phyloP scores from a whole-genome alignment of 495 filamentous ascomycete genomes.

The Sabuloglossum arenarium region DNA sequence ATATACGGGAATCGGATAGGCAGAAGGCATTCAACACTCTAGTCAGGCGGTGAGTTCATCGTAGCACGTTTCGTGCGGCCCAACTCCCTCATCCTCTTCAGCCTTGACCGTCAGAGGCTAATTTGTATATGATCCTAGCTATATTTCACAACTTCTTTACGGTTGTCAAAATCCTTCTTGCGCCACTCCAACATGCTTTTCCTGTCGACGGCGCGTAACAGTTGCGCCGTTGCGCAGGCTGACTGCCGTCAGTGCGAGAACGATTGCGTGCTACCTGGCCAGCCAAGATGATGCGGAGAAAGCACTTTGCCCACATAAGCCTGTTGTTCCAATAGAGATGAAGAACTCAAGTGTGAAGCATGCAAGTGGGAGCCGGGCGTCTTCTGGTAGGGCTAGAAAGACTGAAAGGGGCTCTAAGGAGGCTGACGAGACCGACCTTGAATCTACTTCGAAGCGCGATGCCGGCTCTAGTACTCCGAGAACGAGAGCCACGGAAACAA shows the following conservation, averaged over 20 bases:
- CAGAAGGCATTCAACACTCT: constrained; percentile 29
- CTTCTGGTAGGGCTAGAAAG: background rate
- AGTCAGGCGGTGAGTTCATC: constrained; percentile 25
- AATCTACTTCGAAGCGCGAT: background rate
- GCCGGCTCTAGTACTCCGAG: background rate
- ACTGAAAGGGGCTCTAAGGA: constrained; percentile 7
- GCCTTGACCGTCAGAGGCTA: background rate
- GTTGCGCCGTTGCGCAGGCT: constrained; percentile 54
- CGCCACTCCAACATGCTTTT: constrained; percentile 60
- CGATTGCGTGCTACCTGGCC: constrained; percentile 58
- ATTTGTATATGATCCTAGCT: constrained; percentile 26
- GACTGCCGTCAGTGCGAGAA: constrained; percentile 46
- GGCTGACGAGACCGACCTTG: background rate
- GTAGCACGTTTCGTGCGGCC: background rate
- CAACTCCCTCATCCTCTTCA: background rate
- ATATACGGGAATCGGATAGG: constrained; percentile 28
- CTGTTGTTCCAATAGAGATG: constrained; percentile 16
- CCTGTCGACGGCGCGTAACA: constrained; percentile 42
- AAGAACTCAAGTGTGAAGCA: background rate
- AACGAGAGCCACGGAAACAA: background rate
- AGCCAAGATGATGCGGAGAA: constrained; percentile 56
- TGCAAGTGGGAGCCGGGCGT: background rate
- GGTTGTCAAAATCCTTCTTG: constrained; percentile 56
- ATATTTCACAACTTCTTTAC: constrained; percentile 62
- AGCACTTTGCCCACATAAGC: constrained; percentile 43